Percentiles rank a stretch among this genome's conserved stretches.
phyloP scores from a whole-genome alignment of 805 yeast genomes.

The Pichia phayaonensis region DNA sequence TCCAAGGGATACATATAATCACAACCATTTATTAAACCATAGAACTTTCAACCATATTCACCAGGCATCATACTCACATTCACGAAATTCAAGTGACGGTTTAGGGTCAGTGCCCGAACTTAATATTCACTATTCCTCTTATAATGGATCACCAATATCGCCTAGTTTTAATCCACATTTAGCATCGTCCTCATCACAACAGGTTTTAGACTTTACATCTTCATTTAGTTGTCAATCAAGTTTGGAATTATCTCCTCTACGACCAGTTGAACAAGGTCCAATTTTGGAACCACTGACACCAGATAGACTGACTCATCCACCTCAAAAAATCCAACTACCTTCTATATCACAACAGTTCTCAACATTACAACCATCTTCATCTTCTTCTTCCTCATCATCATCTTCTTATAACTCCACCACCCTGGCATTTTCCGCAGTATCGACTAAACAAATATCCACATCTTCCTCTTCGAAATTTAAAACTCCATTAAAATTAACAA shows the following conservation, averaged over 20 bases:
- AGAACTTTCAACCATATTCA: background rate
- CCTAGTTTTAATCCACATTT: conserved; percentile 17
- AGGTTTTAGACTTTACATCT: conserved; percentile 47
- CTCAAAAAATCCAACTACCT: conserved; percentile 10
- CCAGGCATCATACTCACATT: background rate
- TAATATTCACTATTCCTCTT: conserved; percentile 8
- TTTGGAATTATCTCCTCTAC: conserved; percentile 55
- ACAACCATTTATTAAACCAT: background rate
- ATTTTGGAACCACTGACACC: conserved; percentile 60
- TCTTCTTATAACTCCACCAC: background rate
- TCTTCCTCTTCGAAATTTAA: conserved; percentile 1
- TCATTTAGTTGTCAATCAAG: conserved; percentile 61
- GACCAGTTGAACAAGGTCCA: conserved; percentile 52
- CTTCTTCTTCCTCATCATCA: background rate
- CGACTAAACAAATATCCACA: background rate
- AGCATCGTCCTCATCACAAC: conserved; percentile 12
- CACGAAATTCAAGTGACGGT: conserved; percentile 1
- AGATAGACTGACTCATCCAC: conserved; percentile 16
- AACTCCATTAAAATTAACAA: conserved; percentile 2
- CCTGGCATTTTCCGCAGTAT: background rate
- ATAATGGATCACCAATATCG: conserved; percentile 12
- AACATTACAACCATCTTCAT: background rate
- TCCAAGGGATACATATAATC: background rate
- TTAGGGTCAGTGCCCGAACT: conserved; percentile 9
- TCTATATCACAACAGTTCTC: conserved; percentile 11